Base-by-base conservation (phyloP, 2,329 filamentous ascomycete species). In the Clonostachys sp. region DNA sequence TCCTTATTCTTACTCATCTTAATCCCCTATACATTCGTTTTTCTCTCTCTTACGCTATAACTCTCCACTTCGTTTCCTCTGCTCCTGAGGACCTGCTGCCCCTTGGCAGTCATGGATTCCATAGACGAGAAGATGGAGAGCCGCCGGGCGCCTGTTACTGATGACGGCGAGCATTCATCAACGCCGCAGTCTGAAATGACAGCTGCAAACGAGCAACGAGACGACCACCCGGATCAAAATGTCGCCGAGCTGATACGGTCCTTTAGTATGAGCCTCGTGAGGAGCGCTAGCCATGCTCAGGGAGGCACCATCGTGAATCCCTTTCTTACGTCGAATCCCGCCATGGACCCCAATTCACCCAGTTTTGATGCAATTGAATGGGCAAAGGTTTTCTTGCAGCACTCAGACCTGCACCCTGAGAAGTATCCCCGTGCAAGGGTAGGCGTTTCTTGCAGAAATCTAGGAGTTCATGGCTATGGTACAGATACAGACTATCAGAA, bases 401-500 rank as follows among this genome's bases (percentile, higher is more conserved):
- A 78, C 50, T 68, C 73, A 40, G 69, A 71, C 33, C 70, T 66
- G 50, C 74, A 78, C 49, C 82, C 78, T 44, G 69, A 72, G 52
- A 61, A 65, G 14, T 81, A 81, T 61, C 78, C 84, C 55, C 80
- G 77, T 14, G 75, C 80, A 1, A 39, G 14, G 14, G 36, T 18
- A 12, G 85, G 86, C 42, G 73, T 89, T 42, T 73, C 76, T 45
- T 89, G 84, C 67, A 63, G 57, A 50, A 68, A 73, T 50, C 59
- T 76, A 17, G 73, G 65, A 39, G 66, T 74, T 16, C 68, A 73
- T 51, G 72, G 72, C 13, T 75, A 65, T 51, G 72, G 72, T 20
- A 70, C 64, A 42, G 63, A 66, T 7, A 71, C 71, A 0, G 72
- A 75, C 54, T 75, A 72, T 50, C 72, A 75, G 49, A 66, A 66